phyloP scores from a whole-genome alignment of 164 flowering plant species.

The Piper longum region DNA sequence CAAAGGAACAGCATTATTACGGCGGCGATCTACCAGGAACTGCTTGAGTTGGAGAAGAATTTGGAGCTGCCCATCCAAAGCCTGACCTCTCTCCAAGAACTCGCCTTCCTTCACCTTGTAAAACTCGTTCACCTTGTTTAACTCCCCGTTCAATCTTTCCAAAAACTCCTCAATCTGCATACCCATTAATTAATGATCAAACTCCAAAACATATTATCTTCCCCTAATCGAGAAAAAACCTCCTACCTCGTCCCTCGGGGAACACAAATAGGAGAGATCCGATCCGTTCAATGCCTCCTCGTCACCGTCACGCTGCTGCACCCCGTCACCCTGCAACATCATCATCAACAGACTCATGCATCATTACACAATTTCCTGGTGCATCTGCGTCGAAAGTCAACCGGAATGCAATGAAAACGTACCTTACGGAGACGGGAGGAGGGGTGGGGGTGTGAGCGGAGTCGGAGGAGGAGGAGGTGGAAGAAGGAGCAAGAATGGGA shows the following conservation, averaged over 20 bases:
- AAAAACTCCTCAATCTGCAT: background rate
- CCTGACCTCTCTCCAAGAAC: background rate
- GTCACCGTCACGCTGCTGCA: background rate
- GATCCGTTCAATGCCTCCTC: background rate
- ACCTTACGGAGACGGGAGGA: no score
- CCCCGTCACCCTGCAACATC: background rate
- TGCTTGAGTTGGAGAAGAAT: background rate
- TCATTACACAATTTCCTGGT: no score
- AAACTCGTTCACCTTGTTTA: conserved; percentile 5
- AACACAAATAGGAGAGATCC: background rate
- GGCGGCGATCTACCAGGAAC: background rate
- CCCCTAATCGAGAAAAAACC: no score
- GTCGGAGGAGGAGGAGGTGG: background rate
- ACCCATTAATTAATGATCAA: background rate
- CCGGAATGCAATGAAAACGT: no score
- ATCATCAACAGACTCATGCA: no score
- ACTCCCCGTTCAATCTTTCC: conserved; percentile 1
- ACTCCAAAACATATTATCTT: no score
- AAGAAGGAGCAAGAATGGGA: background rate
- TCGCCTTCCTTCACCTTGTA: conserved; percentile 5
- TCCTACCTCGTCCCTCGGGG: background rate
- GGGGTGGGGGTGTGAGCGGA: background rate
- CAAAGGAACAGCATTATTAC: background rate
- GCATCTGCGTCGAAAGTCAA: no score
- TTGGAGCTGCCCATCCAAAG: background rate